phyloP scores from a whole-genome alignment of 2,329 filamentous ascomycete genomes.

The Epichloe sp. region DNA sequence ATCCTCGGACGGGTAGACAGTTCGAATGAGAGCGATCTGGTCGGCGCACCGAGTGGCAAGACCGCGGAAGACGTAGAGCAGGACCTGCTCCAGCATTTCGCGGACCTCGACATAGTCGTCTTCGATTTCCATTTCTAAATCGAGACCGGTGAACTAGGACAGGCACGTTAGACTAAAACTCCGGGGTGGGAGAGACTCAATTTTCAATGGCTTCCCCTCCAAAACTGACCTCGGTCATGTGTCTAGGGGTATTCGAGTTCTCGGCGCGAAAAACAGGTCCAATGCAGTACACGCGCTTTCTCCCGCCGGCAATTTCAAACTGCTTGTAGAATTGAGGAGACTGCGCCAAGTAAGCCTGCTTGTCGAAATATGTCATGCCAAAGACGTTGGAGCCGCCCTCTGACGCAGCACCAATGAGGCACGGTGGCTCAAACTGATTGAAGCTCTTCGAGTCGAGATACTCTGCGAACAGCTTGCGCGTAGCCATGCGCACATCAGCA shows the following conservation, averaged over 20 bases:
- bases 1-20: constrained; percentile 63
- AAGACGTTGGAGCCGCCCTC: constrained; percentile 94
- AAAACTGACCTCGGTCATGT: constrained; percentile 57
- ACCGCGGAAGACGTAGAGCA: constrained; percentile 67
- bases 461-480: constrained; percentile 55
- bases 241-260: constrained; percentile 69
- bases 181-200: neutral
- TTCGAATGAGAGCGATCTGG: constrained; percentile 59
- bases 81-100: constrained; percentile 57
- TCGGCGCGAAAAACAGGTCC: constrained; percentile 79
- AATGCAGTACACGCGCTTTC: constrained; percentile 66
- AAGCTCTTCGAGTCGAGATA: constrained; percentile 68
- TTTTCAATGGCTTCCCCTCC: neutral
- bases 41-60: constrained; percentile 40
- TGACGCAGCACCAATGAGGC: constrained; percentile 76
- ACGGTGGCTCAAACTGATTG: constrained; percentile 77
- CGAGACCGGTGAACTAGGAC: constrained; percentile 58
- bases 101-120: constrained; percentile 66
- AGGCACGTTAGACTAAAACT: neutral
- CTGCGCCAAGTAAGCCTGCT: constrained; percentile 67
- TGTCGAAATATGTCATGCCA: constrained; percentile 76
- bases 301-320: constrained; percentile 66
- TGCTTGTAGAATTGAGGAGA: constrained; percentile 83
- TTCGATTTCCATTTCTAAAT: constrained; percentile 83
- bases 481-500: constrained; percentile 37